These are phyloP conservation scores for Pichia rugopelliculosa DNA, from an alignment of 805 yeast genomes.

Conservation along the genomic window DNA sequence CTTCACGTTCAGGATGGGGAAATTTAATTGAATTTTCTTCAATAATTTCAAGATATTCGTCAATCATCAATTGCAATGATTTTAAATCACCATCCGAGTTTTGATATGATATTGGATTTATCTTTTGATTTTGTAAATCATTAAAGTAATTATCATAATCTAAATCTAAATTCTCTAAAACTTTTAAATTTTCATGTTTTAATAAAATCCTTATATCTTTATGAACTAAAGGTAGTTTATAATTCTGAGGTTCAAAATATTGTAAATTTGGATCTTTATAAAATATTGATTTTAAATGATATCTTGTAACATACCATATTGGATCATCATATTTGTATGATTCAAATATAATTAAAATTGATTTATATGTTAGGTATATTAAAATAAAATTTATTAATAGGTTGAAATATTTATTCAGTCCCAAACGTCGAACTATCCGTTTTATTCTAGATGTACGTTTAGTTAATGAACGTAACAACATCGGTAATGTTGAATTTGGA, in stretches of 20 bases:
- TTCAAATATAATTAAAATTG: background rate
- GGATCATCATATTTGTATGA: background rate
- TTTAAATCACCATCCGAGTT: background rate
- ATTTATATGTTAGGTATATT: background rate
- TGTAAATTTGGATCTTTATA: background rate
- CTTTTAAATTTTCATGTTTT: slow-evolving; percentile 10
- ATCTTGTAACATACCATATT: slow-evolving; percentile 10
- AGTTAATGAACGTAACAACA: background rate
- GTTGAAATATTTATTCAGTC: background rate
- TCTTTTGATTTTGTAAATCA: background rate
- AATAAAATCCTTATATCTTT: slow-evolving; percentile 8
- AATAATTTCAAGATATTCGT: slow-evolving; percentile 9
- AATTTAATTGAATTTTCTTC: slow-evolving; percentile 7
- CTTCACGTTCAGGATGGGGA: slow-evolving; percentile 17
- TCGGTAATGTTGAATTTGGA: background rate
- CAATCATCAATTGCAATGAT: slow-evolving; percentile 10
- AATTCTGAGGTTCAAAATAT: background rate
- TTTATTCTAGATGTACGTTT: background rate
- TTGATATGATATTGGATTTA: background rate
- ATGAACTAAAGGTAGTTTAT: background rate
- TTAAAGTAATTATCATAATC: slow-evolving; percentile 6
- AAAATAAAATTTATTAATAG: background rate
- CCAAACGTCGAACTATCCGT: background rate
- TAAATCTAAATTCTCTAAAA: slow-evolving; percentile 5
- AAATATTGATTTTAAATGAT: background rate